These are phyloP conservation scores for Neotropicomus parvogracilis DNA, from an alignment of 1,284 basidiomycete species.

Conservation along the genomic window DNA sequence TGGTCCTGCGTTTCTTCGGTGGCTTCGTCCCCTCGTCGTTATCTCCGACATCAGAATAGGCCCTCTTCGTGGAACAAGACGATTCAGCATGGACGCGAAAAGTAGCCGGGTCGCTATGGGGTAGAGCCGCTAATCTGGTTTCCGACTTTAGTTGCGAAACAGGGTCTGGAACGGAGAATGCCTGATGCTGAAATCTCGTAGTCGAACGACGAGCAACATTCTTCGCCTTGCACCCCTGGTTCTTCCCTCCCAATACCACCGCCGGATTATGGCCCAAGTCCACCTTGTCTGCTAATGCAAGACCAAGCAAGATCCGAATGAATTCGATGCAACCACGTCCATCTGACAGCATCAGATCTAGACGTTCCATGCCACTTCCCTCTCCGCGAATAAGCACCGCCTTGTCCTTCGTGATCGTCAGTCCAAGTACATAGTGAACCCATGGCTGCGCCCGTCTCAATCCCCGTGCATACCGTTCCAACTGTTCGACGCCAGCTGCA, in stretches of 20 bases:
- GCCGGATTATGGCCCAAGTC: too few relatives aligned
- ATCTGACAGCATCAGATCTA: too few relatives aligned
- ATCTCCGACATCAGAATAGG: neutral
- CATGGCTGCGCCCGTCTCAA: too few relatives aligned
- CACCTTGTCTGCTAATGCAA: too few relatives aligned
- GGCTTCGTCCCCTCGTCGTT: neutral
- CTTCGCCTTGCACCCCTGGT: neutral
- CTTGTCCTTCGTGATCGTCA: too few relatives aligned
- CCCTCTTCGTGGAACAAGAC: slow-evolving; percentile 3
- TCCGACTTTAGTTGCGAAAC: neutral
- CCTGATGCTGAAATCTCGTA: neutral
- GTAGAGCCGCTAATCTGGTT: neutral
- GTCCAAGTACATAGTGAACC: too few relatives aligned
- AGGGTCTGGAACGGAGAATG: neutral
- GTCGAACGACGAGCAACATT: neutral
- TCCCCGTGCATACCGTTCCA: too few relatives aligned
- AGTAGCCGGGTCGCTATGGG: neutral
- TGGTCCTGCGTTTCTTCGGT: neutral
- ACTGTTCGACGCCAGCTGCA: too few relatives aligned
- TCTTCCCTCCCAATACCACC: neutral
- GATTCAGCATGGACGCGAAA: neutral
- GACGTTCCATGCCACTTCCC: too few relatives aligned
- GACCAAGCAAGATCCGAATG: too few relatives aligned
- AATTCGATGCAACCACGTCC: too few relatives aligned
- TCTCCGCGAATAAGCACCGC: too few relatives aligned